Evolutionary conservation across 352 stramenopile genomes (phyloP).

Genomic region (Pythium myriotylum): DNA sequence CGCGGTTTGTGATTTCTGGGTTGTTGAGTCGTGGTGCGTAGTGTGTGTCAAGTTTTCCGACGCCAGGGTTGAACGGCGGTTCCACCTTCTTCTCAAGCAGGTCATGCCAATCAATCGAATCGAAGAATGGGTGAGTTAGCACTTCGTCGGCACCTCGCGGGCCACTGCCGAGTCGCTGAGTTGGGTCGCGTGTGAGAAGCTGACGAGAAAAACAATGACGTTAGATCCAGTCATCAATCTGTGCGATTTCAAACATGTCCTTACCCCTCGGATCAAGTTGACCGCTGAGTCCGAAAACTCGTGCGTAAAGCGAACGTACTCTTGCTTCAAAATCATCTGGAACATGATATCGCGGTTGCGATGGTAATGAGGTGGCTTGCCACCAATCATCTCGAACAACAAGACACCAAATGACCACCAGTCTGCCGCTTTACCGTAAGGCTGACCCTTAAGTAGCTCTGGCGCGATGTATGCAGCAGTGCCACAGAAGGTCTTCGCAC

Average conservation of each 20-base stretch:
- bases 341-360: conserved; percentile 93
- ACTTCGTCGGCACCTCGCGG: conserved; percentile 88
- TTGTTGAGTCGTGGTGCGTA: conserved; percentile 88
- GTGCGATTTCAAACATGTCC: conserved; percentile 21
- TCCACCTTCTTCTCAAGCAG: conserved; percentile 80
- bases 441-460: conserved; percentile 88
- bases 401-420: conserved; percentile 96
- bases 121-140: conserved; percentile 92
- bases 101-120: conserved; percentile 90
- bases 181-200: conserved; percentile 96
- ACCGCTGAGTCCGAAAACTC: conserved; percentile 91
- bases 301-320: conserved; percentile 95
- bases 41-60: conserved; percentile 86
- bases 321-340: conserved; percentile 91
- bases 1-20: conserved; percentile 86
- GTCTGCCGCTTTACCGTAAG: conserved; percentile 92
- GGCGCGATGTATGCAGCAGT: conserved; percentile 94
- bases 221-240: not conserved
- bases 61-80: conserved; percentile 88
- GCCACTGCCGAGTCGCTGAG: conserved; percentile 93
- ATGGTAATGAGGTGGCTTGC: conserved; percentile 90
- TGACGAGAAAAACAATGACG: conserved; percentile 25
- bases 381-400: conserved; percentile 96
- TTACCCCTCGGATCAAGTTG: conserved; percentile 92
- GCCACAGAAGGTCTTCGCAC: conserved; percentile 92